Evolutionary conservation across 2,329 filamentous ascomycete genomes (phyloP).

Genomic region (Colletotrichum chrysophilum): DNA sequence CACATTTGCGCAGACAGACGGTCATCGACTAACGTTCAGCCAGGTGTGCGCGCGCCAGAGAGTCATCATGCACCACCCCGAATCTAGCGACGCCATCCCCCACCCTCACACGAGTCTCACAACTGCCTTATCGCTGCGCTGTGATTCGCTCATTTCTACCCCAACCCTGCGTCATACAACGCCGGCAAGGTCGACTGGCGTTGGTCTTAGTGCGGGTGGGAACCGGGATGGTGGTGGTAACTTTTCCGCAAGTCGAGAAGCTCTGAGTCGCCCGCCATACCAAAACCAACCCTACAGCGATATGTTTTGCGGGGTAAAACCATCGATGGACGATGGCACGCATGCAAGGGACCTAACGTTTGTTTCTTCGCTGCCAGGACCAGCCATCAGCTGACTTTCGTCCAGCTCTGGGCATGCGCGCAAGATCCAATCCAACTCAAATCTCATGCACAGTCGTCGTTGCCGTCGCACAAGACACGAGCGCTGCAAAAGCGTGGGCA

Average conservation of each 20-base stretch:
- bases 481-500: background rate
- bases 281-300: background rate
- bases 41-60: background rate
- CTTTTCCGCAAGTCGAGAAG: background rate
- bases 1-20: background rate
- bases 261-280: slow-evolving; percentile 9
- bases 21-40: background rate
- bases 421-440: background rate
- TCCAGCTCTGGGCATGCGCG: background rate
- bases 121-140: slow-evolving; percentile 10
- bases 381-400: background rate
- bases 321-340: background rate
- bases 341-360: slow-evolving; percentile 1
- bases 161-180: slow-evolving; percentile 15
- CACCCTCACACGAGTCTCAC: slow-evolving; percentile 6
- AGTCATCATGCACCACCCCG: slow-evolving; percentile 16
- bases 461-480: background rate
- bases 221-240: slow-evolving; percentile 6
- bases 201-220: slow-evolving; percentile 5
- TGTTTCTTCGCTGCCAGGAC: background rate
- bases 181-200: slow-evolving; percentile 9
- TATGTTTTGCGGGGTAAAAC: slow-evolving; percentile 18
- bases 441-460: background rate
- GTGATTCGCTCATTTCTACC: slow-evolving; percentile 7
- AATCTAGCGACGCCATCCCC: slow-evolving; percentile 8